Evolutionary conservation across 345 rosid species (phyloP).

Genomic region (Lumnitzera littorea): DNA sequence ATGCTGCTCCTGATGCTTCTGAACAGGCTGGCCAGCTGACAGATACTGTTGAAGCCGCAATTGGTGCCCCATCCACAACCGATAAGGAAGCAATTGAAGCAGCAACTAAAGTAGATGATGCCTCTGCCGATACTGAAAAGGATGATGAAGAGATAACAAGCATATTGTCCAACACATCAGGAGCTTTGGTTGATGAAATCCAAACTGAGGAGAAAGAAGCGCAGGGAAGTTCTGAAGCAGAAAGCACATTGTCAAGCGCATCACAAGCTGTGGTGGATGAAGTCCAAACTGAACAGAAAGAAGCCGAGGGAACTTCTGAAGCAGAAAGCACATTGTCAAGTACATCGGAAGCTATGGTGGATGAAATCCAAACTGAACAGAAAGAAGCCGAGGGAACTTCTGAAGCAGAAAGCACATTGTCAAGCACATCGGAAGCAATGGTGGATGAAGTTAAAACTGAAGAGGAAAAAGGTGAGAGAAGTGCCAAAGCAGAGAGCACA

Average conservation of each 20-base stretch:
- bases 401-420: slow-evolving; percentile 10
- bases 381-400: slow-evolving; percentile 14
- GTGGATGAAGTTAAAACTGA: too few relatives aligned
- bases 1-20: slow-evolving; percentile 23
- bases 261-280: slow-evolving; percentile 16
- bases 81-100: slow-evolving; percentile 21
- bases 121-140: slow-evolving; percentile 2
- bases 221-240: slow-evolving; percentile 12
- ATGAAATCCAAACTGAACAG: slow-evolving; percentile 12
- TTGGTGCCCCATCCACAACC: slow-evolving; percentile 12
- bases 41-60: slow-evolving; percentile 7
- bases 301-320: slow-evolving; percentile 12
- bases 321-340: slow-evolving; percentile 9
- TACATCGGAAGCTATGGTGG: slow-evolving; percentile 12
- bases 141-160: slow-evolving; percentile 13
- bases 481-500: too few relatives aligned
- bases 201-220: slow-evolving; percentile 19
- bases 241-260: slow-evolving; percentile 5
- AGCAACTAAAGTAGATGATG: slow-evolving; percentile 11
- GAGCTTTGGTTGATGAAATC: slow-evolving; percentile 13
- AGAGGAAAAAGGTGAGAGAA: too few relatives aligned
- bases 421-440: not conserved
- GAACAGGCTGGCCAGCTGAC: slow-evolving; percentile 17
- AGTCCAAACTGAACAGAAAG: slow-evolving; percentile 15
- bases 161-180: slow-evolving; percentile 5